These are phyloP conservation scores for Sarocladium kiliense DNA, from an alignment of 2,329 filamentous ascomycete genomes.

Conservation along the genomic window DNA sequence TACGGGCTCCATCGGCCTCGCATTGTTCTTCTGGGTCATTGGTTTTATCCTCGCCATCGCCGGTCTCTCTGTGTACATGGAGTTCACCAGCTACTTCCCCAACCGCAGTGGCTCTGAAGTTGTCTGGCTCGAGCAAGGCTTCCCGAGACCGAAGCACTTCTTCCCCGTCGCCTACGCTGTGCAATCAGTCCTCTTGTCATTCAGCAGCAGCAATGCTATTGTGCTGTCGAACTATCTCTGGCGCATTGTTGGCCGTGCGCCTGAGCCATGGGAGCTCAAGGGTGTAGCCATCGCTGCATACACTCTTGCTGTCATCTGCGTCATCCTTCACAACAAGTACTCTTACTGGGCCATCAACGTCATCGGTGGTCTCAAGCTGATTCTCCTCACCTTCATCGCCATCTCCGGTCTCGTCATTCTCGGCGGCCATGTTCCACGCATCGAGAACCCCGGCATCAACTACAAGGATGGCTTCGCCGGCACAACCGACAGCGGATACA, in stretches of 20 bases:
- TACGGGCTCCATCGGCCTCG: slow-evolving; percentile 57
- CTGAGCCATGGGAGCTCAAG: slow-evolving; percentile 59
- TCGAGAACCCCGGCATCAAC: slow-evolving; percentile 28
- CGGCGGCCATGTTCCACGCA: slow-evolving; percentile 25
- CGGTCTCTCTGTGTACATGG: slow-evolving; percentile 55
- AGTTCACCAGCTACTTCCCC: slow-evolving; percentile 60
- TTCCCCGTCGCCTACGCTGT: slow-evolving; percentile 62
- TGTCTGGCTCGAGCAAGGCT: slow-evolving; percentile 65
- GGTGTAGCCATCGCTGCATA: slow-evolving; percentile 62
- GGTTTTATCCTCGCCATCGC: slow-evolving; percentile 54
- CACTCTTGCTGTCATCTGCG: slow-evolving; percentile 51
- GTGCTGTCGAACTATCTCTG: slow-evolving; percentile 61
- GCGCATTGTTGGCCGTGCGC: slow-evolving; percentile 43
- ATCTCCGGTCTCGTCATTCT: slow-evolving; percentile 60
- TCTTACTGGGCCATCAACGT: slow-evolving; percentile 51
- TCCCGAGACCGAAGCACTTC: slow-evolving; percentile 57
- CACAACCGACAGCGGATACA: slow-evolving; percentile 29
- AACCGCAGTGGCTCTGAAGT: slow-evolving; percentile 62
- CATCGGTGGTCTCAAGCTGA: slow-evolving; percentile 54
- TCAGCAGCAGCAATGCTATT: slow-evolving; percentile 61
- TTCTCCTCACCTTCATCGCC: slow-evolving; percentile 57
- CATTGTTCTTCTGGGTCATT: slow-evolving; percentile 60
- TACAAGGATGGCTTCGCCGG: slow-evolving; percentile 31
- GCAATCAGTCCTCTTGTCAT: slow-evolving; percentile 58
- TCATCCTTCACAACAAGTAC: slow-evolving; percentile 50